Conservation (phyloP, 306 rosid genomes). For the Rosa chinensis region DNA sequence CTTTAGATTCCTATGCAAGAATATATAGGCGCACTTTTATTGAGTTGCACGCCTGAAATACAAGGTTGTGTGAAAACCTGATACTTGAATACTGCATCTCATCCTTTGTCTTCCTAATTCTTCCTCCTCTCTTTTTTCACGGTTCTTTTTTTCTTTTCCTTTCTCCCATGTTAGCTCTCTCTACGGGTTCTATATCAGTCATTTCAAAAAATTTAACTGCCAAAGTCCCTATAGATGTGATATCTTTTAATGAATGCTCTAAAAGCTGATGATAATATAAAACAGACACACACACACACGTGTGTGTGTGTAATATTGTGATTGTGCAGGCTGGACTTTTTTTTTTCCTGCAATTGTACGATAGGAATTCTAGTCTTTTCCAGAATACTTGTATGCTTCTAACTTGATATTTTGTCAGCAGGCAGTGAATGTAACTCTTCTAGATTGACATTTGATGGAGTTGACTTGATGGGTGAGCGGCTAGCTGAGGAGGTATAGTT, state of each 20-base stretch:
- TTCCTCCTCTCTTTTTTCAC: neutral
- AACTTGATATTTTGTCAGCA: constrained; percentile 44
- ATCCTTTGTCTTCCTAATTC: neutral
- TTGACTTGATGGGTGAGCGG: constrained; percentile 91
- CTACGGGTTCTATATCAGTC: neutral
- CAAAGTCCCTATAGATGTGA: neutral
- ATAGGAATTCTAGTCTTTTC: neutral
- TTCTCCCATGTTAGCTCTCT: neutral
- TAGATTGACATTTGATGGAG: constrained; percentile 87
- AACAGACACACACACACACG: too few species aligned
- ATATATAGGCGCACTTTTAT: neutral
- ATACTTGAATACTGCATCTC: neutral
- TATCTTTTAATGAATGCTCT: neutral
- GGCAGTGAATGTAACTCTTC: constrained; percentile 92
- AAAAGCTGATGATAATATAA: neutral
- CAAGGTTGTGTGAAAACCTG: neutral
- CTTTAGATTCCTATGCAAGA: too few species aligned
- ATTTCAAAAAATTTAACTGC: neutral
- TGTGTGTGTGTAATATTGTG: neutral
- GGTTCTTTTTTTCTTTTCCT: too few species aligned
- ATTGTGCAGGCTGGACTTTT: neutral
- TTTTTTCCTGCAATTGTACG: neutral
- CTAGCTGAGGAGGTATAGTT: constrained; percentile 86
- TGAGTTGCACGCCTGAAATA: neutral
- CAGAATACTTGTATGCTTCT: constrained; percentile 1